Evolutionary conservation across 1,284 basidiomycete species (phyloP), one percentile per base, ranked within the genome.

Genomic region (Apiotrichum domesticum): DNA sequence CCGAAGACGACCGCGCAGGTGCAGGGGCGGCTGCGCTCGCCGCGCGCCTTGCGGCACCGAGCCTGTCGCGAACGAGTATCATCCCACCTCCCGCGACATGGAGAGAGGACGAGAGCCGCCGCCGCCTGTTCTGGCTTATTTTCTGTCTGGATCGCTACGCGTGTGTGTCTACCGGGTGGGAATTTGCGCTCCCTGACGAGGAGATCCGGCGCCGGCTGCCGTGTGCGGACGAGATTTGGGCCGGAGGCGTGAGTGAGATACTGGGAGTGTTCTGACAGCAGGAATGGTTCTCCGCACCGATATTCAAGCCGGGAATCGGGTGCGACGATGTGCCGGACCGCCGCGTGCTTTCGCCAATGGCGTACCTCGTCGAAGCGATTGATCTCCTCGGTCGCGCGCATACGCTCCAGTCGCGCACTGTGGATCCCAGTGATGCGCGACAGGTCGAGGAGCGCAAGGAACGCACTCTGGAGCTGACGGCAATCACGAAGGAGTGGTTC

Each of bases 121-220:
- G 76, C 15, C 58, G 76, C 9, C 52, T 77, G 52, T 75, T 75
- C 54, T 77, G 76, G 76, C 57, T 75, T 50, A 74, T 77, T 52
- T 76, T 73, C 54, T 63, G 66, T 9, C 61, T 77, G 34, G 76
- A 77, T 61, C 66, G 76, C 43, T 76, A 76, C 58, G 73, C 74
- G 4, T 74, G 72, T 46, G 70, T 69, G 3, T 69, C 71, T 7
- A 76, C 76, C 0, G 76, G 75, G 0, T 76, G 73, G 72, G 75
- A 76, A 41, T 76, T 75, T 61, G 73, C 75, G 2, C 64, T 77
- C 4, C 70, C 69, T 0, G 70, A 75, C 48, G 64, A 61, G n/a
- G 74, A 76, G 40, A 72, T 77, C 54, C 66, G 64, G 53, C 57
- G 75, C 9, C 51, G 75, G 29, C 53, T 77, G 34, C 76, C 76